Evolutionary conservation across 2,329 filamentous ascomycete genomes (phyloP), one percentile per base, ranked within the genome.

Genomic region (Penicillium sp.): DNA sequence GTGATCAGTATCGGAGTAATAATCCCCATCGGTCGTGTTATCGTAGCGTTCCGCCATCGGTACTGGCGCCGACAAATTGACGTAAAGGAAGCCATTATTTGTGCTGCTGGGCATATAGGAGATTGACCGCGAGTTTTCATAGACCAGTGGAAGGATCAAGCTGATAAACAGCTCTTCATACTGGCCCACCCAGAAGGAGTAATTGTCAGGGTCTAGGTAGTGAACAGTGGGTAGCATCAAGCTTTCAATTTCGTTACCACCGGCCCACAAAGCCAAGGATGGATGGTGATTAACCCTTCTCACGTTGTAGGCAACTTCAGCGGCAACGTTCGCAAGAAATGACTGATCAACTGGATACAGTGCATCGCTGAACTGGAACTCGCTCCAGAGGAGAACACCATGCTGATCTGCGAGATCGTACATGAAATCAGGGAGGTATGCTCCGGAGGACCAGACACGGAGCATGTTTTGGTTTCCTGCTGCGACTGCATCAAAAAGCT

Each of bases 381-480:
- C 79, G 33, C 73, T 78, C 79, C 79, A 83, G 0, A 83, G 65
- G 5, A 83, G 62, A 4, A 83, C 69, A 2, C 80, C 80, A 50
- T 71, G 70, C 53, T 80, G 76, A 54, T 83, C 79, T 1, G 79
- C 80, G 7, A 81, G 63, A 41, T 82, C 78, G 50, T 79, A 83
- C 45, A 83, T 76, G 47, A 78, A 81, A 46, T 82, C 78, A 1
- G 77, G 78, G 1, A 73, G 68, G 46, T 83, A 83, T 1, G 75
- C 73, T 2, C 79, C 78, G 14, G 73, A 77, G 9, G 78, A 71
- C 80, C 80, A 83, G 2, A 82, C 74, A 4, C 79, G 71, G 3
- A 83, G 68, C 78, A 83, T 81, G 51, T 82, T 82, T 54, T 83
- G 79, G 44, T 82, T 80, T 2, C 76, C 78, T 16, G 70, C 70